These are phyloP conservation scores for Termitomyces sp. DNA, from an alignment of 768 basidiomycete species.

Conservation along the genomic window DNA sequence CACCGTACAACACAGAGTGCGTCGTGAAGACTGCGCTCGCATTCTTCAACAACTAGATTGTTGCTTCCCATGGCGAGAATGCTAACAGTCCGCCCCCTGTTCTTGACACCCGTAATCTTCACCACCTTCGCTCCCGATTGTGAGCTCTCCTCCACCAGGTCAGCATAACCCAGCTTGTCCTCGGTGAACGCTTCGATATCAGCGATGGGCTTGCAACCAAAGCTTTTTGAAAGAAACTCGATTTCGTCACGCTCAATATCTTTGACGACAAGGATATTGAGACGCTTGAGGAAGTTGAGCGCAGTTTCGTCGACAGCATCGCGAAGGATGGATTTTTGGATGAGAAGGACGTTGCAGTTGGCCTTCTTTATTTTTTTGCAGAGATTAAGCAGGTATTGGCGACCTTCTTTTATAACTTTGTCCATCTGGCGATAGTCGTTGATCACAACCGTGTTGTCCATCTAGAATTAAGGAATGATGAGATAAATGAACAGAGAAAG, in stretches of 20 bases:
- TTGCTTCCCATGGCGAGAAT: conserved; percentile 95
- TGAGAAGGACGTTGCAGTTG: conserved; percentile 98
- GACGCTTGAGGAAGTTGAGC: conserved; percentile 93
- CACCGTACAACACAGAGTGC: conserved; percentile 98
- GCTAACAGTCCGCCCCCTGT: conserved; percentile 90
- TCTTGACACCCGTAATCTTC: conserved; percentile 91
- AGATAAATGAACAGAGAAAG: not conserved
- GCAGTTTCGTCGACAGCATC: conserved; percentile 99
- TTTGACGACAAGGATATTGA: conserved; percentile 94
- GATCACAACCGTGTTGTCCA: conserved; percentile 99
- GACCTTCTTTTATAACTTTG: conserved; percentile 98
- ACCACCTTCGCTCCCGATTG: conserved; percentile 86
- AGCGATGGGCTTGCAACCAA: conserved; percentile 93
- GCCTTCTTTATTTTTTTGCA: conserved; percentile 99
- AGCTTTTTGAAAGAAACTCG: conserved; percentile 90
- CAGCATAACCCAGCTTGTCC: conserved; percentile 96
- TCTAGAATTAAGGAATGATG: conserved; percentile 42
- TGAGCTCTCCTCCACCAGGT: conserved; percentile 86
- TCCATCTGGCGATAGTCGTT: conserved; percentile 99
- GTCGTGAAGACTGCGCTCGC: conserved; percentile 95
- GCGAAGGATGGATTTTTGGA: conserved; percentile 98
- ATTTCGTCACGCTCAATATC: conserved; percentile 99
- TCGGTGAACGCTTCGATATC: conserved; percentile 98
- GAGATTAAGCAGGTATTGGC: conserved; percentile 94
- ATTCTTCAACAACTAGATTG: conserved; percentile 91